Conservation (phyloP, 2,329 filamentous ascomycete genomes). For the Xylaria sp. region DNA sequence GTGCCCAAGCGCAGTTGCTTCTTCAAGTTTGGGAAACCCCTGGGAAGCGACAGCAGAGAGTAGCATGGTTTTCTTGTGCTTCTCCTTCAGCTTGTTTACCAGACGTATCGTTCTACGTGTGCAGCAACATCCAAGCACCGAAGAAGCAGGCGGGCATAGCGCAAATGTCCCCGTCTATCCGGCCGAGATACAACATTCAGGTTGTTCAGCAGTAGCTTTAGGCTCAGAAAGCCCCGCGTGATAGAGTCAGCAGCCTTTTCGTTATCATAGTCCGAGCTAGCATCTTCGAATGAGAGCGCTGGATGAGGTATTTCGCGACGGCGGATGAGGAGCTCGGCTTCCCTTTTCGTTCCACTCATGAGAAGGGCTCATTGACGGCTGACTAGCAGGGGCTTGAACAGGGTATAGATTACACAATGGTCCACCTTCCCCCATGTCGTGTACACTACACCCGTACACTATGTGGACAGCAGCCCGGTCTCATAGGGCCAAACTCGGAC, state of each 20-base stretch:
- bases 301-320: slow-evolving; percentile 48
- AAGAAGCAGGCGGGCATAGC: slow-evolving; percentile 8
- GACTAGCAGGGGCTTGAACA: slow-evolving; percentile 47
- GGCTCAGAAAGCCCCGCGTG: slow-evolving; percentile 27
- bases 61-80: slow-evolving; percentile 29
- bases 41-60: slow-evolving; percentile 37
- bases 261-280: slow-evolving; percentile 35
- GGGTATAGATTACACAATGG: slow-evolving; percentile 42
- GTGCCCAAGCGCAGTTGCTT: slow-evolving; percentile 42
- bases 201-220: slow-evolving; percentile 28
- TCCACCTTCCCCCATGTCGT: slow-evolving; percentile 43
- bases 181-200: slow-evolving; percentile 16
- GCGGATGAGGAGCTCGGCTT: slow-evolving; percentile 43
- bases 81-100: slow-evolving; percentile 37
- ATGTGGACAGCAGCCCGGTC: slow-evolving; percentile 47
- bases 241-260: slow-evolving; percentile 37
- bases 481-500: slow-evolving; percentile 50
- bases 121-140: slow-evolving; percentile 39
- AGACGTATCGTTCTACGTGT: slow-evolving; percentile 28
- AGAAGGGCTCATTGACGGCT: slow-evolving; percentile 43
- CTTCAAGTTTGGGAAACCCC: slow-evolving; percentile 46
- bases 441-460: slow-evolving; percentile 24
- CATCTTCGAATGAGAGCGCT: slow-evolving; percentile 43
- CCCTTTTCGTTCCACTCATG: slow-evolving; percentile 43
- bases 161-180: slow-evolving; percentile 15